phyloP scores from a whole-genome alignment of 352 stramenopile species.

The Pythium coloratum region DNA sequence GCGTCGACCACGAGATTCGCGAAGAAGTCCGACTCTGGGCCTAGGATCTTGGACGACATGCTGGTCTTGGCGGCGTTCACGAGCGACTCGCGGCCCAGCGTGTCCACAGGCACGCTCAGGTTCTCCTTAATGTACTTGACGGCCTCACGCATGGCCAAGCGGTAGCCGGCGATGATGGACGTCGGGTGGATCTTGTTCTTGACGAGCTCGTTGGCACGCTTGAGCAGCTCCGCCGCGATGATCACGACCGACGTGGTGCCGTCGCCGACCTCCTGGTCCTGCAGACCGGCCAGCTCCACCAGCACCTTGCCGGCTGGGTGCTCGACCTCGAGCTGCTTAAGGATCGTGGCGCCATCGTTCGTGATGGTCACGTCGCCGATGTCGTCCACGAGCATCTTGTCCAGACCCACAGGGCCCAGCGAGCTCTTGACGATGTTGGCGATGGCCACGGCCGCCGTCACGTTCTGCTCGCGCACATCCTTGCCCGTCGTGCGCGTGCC shows the following conservation, averaged over 20 bases:
- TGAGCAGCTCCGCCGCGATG: constrained; percentile 95
- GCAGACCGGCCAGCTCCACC: constrained; percentile 97
- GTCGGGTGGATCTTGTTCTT: constrained; percentile 99
- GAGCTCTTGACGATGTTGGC: constrained; percentile 99
- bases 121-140: constrained; percentile 99
- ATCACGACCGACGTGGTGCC: constrained; percentile 99
- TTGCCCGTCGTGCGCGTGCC: constrained; percentile 91
- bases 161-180: constrained; percentile 99
- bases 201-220: constrained; percentile 96
- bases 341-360: constrained; percentile 99
- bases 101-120: constrained; percentile 94
- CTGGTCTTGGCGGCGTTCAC: constrained; percentile 98
- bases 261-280: constrained; percentile 99
- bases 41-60: constrained; percentile 99
- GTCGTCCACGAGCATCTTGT: constrained; percentile 99
- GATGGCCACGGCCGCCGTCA: constrained; percentile 97
- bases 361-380: constrained; percentile 99
- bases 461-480: constrained; percentile 94
- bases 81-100: constrained; percentile 93
- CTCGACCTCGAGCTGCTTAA: constrained; percentile 99
- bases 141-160: constrained; percentile 97
- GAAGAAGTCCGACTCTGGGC: constrained; percentile 97
- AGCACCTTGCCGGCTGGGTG: constrained; percentile 99
- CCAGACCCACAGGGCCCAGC: constrained; percentile 97
- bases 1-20: constrained; percentile 97